Evolutionary conservation across 371 early-diverging fungal species (phyloP).

Genomic region (Haplosporangium sp.): DNA sequence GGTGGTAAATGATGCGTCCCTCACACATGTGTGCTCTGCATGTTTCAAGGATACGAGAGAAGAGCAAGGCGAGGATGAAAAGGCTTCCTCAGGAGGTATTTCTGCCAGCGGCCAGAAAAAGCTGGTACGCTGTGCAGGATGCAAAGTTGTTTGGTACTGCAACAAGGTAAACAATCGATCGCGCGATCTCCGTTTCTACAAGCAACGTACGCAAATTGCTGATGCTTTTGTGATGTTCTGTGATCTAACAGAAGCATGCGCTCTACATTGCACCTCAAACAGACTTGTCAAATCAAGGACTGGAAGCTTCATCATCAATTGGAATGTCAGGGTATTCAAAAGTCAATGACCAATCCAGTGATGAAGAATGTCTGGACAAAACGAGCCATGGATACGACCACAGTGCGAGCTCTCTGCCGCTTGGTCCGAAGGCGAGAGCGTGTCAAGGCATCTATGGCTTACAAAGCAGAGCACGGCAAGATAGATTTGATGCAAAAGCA

Average conservation of each 20-base stretch:
- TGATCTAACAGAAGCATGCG: too few species aligned
- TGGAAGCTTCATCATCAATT: conserved; percentile 52
- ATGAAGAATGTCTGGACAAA: conserved; percentile 46
- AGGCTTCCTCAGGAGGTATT: conserved; percentile 5
- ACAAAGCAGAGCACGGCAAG: conserved; percentile 37
- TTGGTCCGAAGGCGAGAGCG: conserved; percentile 44
- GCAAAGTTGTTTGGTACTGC: conserved; percentile 49
- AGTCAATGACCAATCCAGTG: conserved; percentile 25
- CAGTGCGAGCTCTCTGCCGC: conserved; percentile 34
- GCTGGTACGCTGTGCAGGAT: conserved; percentile 46
- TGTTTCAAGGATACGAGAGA: conserved; percentile 51
- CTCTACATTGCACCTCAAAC: too few species aligned
- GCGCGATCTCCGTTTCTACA: background rate
- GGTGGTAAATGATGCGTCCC: conserved; percentile 43
- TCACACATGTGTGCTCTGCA: conserved; percentile 38
- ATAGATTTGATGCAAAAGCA: conserved; percentile 34
- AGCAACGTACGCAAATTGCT: too few species aligned
- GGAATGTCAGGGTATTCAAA: conserved; percentile 50
- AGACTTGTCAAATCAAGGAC: conserved; percentile 50
- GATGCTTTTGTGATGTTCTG: too few species aligned
- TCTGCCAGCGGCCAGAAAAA: conserved; percentile 41
- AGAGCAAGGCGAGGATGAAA: conserved; percentile 36
- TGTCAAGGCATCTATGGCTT: conserved; percentile 16
- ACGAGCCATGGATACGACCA: conserved; percentile 35
- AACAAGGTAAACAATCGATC: conserved; percentile 30